Conservation (phyloP, 345 rosid genomes). For the Linum lewisii region DNA sequence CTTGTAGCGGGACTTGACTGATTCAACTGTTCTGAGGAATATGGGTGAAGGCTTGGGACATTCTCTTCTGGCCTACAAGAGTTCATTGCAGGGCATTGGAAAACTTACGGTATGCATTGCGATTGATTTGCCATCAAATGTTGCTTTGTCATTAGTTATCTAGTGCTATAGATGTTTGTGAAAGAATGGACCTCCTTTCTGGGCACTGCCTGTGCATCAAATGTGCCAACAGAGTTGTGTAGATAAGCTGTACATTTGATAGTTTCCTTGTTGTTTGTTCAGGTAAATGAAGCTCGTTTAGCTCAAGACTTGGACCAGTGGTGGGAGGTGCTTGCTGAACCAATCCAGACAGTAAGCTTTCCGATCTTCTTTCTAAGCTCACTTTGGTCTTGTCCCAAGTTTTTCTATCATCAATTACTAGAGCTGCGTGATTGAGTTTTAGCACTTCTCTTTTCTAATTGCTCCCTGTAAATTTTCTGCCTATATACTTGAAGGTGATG, state of each 20-base stretch:
- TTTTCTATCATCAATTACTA: no score
- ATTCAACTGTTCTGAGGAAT: constrained; percentile 90
- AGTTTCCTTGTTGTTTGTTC: constrained; percentile 3
- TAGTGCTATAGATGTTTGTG: no score
- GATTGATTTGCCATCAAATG: not conserved
- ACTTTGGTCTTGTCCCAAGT: not conserved
- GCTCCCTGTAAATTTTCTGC: not conserved
- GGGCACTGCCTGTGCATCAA: no score
- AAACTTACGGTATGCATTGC: constrained; percentile 67
- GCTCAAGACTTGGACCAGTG: constrained; percentile 68
- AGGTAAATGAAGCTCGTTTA: constrained; percentile 77
- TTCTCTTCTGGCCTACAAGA: constrained; percentile 91
- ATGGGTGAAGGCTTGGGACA: constrained; percentile 91
- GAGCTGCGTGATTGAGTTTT: not conserved
- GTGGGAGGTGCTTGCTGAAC: constrained; percentile 98
- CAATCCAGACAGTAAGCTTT: constrained; percentile 69
- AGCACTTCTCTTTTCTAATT: not conserved
- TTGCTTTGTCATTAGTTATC: not conserved
- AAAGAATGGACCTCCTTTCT: no score
- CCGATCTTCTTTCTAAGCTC: not conserved
- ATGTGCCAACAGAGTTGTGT: no score
- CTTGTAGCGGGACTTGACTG: constrained; percentile 86
- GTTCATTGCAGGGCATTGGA: constrained; percentile 69
- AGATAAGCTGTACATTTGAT: not conserved
- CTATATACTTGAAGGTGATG: constrained; percentile 48